Evolutionary conservation across 2,329 filamentous ascomycete genomes (phyloP).

Genomic region (Penicillium sp.): DNA sequence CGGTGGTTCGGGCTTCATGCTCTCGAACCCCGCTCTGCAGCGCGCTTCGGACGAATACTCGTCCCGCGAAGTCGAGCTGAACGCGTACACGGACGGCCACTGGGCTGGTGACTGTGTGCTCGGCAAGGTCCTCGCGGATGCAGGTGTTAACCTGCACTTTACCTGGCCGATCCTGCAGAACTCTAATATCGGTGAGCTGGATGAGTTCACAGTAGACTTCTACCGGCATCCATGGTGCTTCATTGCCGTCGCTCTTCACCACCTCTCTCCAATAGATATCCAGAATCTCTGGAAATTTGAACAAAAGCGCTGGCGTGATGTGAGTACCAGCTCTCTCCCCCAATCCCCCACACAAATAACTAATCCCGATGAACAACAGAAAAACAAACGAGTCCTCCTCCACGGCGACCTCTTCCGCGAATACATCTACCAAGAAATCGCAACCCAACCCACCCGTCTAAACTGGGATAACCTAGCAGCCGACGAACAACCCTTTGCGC

Average conservation of each 20-base stretch:
- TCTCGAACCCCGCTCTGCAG: slow-evolving; percentile 54
- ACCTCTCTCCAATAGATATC: slow-evolving; percentile 47
- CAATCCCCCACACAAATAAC: not conserved
- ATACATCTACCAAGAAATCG: slow-evolving; percentile 36
- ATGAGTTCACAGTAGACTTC: slow-evolving; percentile 42
- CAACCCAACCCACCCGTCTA: slow-evolving; percentile 21
- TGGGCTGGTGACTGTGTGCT: slow-evolving; percentile 56
- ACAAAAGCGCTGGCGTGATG: slow-evolving; percentile 60
- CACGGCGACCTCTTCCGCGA: slow-evolving; percentile 42
- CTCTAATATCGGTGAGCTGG: slow-evolving; percentile 46
- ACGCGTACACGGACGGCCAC: slow-evolving; percentile 48
- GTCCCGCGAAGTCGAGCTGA: slow-evolving; percentile 43
- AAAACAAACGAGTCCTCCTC: slow-evolving; percentile 31
- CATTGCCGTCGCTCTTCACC: slow-evolving; percentile 52
- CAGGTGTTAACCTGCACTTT: slow-evolving; percentile 47
- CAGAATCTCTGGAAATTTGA: slow-evolving; percentile 50
- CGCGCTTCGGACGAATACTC: slow-evolving; percentile 46
- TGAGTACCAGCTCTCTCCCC: slow-evolving; percentile 40
- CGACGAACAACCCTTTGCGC: slow-evolving; percentile 30
- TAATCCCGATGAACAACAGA: slow-evolving; percentile 7
- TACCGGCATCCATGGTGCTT: slow-evolving; percentile 53
- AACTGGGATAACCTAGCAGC: slow-evolving; percentile 40
- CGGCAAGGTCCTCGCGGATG: slow-evolving; percentile 49
- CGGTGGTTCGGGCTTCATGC: slow-evolving; percentile 55
- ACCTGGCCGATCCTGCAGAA: slow-evolving; percentile 52